Base-by-base conservation (phyloP, 306 rosid species). In the Begonia loranthoides region DNA sequence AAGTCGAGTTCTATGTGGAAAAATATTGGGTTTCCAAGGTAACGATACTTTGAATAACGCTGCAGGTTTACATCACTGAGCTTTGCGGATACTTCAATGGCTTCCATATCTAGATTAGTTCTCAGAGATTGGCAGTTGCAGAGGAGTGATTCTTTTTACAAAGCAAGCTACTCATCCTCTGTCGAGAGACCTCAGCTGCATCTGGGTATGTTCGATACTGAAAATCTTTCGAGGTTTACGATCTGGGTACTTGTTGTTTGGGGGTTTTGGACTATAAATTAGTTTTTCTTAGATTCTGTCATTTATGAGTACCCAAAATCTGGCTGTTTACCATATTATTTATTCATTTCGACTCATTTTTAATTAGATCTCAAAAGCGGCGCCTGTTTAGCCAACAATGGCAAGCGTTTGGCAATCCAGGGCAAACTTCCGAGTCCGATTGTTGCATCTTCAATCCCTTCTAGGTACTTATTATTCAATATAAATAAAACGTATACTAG, bases 61-160 rank as follows among this genome's bases (percentile, higher is more conserved):
- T 10, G 21, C 28, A 45, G 3, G 19, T 1, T n/a, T 17, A 17
- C 58, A 1, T 16, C 12, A 6, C 15, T 19, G 41, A 17, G 17
- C 40, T 12, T 2, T 4, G 36, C 45, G 46, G 11, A 52, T 59
- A 6, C 61, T 59, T 41, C 50, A 60, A 81, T 85, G 92, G 76
- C 84, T 51, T 79, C 85, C 68, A 58, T 78, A 45, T 69, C 94
- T 40, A 65, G 71, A 48, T 12, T 65, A 55, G 73, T 73, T 70
- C 52, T 70, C 72, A 72, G 65, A 50, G 84, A 75, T 59, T 64
- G 67, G 62, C 69, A 55, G 58, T 12, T 69, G 3, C 63, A 58
- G 13, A 12, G 70, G 1, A 44, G 21, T 54, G 63, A 73, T 53
- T 47, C 73, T 13, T 41, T 73, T 17, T 67, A 19, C 51, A 65